Percentiles rank a stretch among this genome's conserved stretches.
These are phyloP conservation scores for Coemansia sp. DNA, from an alignment of 192 early-diverging fungal genomes.

Conservation along the genomic window DNA sequence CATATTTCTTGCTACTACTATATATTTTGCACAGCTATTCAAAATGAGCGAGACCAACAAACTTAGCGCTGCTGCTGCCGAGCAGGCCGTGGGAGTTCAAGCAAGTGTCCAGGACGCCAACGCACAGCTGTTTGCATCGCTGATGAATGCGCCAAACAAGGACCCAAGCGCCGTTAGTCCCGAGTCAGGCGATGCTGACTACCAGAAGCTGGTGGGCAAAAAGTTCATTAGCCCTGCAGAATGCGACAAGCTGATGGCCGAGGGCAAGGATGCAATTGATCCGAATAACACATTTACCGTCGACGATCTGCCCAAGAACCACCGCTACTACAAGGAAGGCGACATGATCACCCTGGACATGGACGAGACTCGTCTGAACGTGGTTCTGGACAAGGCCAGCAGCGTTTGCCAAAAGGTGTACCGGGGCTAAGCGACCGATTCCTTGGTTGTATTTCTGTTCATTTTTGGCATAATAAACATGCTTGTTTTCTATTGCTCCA, in stretches of 20 bases:
- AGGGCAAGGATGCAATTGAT: not conserved
- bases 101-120: not conserved
- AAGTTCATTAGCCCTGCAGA: conserved; percentile 1
- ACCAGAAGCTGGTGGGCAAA: conserved; percentile 18
- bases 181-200: not conserved
- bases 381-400: not conserved
- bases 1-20: not conserved
- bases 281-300: conserved; percentile 6
- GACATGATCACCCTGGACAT: not conserved
- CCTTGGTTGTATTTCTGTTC: not conserved
- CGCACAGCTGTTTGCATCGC: conserved; percentile 8
- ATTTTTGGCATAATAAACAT: too few relatives aligned
- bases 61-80: not conserved
- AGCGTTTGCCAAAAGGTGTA: not conserved
- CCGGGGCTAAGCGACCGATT: not conserved
- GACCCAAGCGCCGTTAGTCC: not conserved
- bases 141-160: conserved; percentile 6
- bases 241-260: not conserved
- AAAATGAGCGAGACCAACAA: not conserved
- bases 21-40: not conserved
- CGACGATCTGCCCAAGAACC: conserved; percentile 4
- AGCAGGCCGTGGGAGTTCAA: not conserved
- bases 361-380: not conserved
- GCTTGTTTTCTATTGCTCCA: too few relatives aligned
- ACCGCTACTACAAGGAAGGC: conserved; percentile 22